phyloP scores from a whole-genome alignment of 768 basidiomycete species.

The Holtermanniella nyarrowii region DNA sequence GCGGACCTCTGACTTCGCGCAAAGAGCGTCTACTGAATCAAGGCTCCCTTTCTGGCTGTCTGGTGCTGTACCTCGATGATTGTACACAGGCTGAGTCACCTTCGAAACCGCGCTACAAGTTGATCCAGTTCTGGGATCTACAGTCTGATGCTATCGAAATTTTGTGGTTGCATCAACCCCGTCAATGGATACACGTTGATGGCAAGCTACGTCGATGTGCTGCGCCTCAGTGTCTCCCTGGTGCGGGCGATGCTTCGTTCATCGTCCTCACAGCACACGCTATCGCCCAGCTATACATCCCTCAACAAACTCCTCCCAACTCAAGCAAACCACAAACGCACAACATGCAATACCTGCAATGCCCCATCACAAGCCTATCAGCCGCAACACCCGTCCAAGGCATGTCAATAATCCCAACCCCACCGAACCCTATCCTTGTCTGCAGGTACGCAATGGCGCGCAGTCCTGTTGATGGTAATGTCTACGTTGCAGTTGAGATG shows the following conservation, averaged over 20 bases:
- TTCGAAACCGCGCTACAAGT: neutral
- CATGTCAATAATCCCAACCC: no score
- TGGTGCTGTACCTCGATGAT: neutral
- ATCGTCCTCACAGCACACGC: neutral
- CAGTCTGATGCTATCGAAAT: neutral
- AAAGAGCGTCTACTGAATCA: neutral
- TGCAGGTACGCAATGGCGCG: neutral
- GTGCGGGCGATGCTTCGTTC: neutral
- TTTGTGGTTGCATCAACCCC: neutral
- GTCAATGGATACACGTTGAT: neutral
- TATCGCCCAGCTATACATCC: neutral
- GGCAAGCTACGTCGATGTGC: neutral
- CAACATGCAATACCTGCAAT: neutral
- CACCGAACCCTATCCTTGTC: no score
- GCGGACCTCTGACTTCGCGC: neutral
- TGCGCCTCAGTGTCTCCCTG: neutral
- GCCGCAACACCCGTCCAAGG: no score
- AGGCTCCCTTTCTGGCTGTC: neutral
- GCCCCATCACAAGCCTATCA: neutral
- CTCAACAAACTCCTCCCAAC: neutral
- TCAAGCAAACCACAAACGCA: neutral
- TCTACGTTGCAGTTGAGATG: neutral
- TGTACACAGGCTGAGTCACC: no score
- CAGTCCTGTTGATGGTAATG: neutral
- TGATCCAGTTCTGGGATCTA: neutral